Evolutionary conservation across 1,284 basidiomycete genomes (phyloP), one percentile per base, ranked within the genome.

Genomic region (Puccinia sorghi): DNA sequence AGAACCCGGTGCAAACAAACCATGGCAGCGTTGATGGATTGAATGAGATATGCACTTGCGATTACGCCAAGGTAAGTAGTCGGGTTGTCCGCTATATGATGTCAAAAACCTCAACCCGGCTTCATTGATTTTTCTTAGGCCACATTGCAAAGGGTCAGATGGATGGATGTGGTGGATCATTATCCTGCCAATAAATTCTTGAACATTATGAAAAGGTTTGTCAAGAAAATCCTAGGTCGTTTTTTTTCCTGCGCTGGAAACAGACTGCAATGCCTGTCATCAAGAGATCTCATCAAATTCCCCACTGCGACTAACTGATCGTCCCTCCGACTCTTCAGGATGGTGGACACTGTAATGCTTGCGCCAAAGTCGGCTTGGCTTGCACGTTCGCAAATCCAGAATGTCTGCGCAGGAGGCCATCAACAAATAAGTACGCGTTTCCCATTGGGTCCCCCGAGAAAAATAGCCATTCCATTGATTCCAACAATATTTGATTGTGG

Each of bases 91-190:
- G 63, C 59, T 3, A 70, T 39, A 17, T 54, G 37, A 43, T 32
- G 32, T 32, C 5, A n/a, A 5, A 15, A 43, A 41, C 5, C 59
- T 63, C 15, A 63, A 43, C 20, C 39, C 20, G 37, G 7, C 39
- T 57, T 61, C 57, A 1, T 32, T 32, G 32, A 32, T 32, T 32
- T 32, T 46, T 57, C 78, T 37, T 83, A 97, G 93, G 93, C 93
- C 3, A 88, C 91, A 76, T 87, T 96, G 37, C 87, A 97, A n/a
- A 90, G 91, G 43, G 94, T 94, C 9, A 89, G 93, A 12, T 97
- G 96, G 92, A 92, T 94, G 88, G 89, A 91, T 73, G 94, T 97
- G 79, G 92, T 93, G 0, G 93, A 92, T 80, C 88, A 96, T 3
- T 88, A 90, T 83, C 91, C 92, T n/a, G 85, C 86, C 20, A 88